A percentile compares a stretch with the other conserved stretches of the same genome.
Conservation (phyloP, 176 grass and related monocot species). For the Musa schizocarpa region DNA sequence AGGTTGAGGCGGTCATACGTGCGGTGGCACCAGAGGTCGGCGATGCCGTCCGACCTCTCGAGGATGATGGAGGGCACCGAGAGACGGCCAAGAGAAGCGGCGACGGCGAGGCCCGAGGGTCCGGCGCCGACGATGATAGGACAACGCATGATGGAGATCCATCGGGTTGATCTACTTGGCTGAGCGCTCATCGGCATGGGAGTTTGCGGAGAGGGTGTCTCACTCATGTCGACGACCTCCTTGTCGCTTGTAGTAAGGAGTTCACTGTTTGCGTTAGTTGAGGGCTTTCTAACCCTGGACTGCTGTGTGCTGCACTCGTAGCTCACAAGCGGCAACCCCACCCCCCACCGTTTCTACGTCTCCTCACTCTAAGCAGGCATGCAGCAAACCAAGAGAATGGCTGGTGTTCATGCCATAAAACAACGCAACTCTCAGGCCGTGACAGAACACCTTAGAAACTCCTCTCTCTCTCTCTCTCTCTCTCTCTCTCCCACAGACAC, state of each 20-base stretch:
- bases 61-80: conserved; percentile 55
- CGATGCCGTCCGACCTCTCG: conserved; percentile 67
- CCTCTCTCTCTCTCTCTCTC: no score
- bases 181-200: neutral
- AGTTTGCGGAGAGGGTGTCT: neutral
- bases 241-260: neutral
- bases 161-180: conserved; percentile 2
- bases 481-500: no score
- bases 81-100: conserved; percentile 53
- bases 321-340: no score
- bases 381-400: no score
- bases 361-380: no score
- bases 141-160: conserved; percentile 28
- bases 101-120: conserved; percentile 78
- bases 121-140: conserved; percentile 91
- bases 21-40: conserved; percentile 72
- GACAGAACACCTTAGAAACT: no score
- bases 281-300: neutral
- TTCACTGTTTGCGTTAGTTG: neutral
- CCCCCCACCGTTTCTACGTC: no score
- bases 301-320: no score
- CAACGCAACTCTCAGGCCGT: no score
- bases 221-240: neutral
- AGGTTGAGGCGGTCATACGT: conserved; percentile 85
- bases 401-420: no score